Percentiles rank a stretch among this genome's conserved stretches.
phyloP scores from a whole-genome alignment of 768 basidiomycete species.

The Tephrocybe sp. region DNA sequence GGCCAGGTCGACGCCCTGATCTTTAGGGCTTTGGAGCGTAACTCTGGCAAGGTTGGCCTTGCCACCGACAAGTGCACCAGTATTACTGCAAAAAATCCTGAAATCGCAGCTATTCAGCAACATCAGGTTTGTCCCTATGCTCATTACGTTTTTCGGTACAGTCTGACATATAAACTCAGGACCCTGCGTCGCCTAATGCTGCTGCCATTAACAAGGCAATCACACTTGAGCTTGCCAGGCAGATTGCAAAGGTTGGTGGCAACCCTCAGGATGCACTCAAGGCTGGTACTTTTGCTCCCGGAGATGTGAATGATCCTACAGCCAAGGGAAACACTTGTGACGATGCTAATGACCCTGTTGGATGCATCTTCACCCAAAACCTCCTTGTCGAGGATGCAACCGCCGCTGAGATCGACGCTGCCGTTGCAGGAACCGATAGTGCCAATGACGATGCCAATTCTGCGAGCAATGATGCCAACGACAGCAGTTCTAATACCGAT shows the following conservation, averaged over 20 bases:
- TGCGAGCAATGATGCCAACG: slow-evolving; percentile 1
- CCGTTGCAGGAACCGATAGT: slow-evolving; percentile 32
- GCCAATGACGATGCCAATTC: slow-evolving; percentile 5
- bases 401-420: slow-evolving; percentile 54
- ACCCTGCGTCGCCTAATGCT: slow-evolving; percentile 58
- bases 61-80: slow-evolving; percentile 48
- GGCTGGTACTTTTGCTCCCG: slow-evolving; percentile 62
- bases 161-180: slow-evolving; percentile 29
- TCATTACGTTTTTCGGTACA: too few species aligned
- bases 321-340: slow-evolving; percentile 56
- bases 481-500: slow-evolving; percentile 5
- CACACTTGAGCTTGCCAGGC: slow-evolving; percentile 57
- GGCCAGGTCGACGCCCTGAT: slow-evolving; percentile 59
- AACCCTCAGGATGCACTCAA: slow-evolving; percentile 56
- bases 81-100: slow-evolving; percentile 56
- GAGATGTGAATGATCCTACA: slow-evolving; percentile 48
- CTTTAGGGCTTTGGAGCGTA: slow-evolving; percentile 65
- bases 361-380: slow-evolving; percentile 66
- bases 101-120: slow-evolving; percentile 62
- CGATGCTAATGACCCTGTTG: slow-evolving; percentile 45
- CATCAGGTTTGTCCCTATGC: slow-evolving; percentile 40
- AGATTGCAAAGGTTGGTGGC: slow-evolving; percentile 63
- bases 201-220: slow-evolving; percentile 64
- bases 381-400: slow-evolving; percentile 56
- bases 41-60: slow-evolving; percentile 53